Conservation (phyloP, 129 eudicot genomes). For the Lactuca saligna region DNA sequence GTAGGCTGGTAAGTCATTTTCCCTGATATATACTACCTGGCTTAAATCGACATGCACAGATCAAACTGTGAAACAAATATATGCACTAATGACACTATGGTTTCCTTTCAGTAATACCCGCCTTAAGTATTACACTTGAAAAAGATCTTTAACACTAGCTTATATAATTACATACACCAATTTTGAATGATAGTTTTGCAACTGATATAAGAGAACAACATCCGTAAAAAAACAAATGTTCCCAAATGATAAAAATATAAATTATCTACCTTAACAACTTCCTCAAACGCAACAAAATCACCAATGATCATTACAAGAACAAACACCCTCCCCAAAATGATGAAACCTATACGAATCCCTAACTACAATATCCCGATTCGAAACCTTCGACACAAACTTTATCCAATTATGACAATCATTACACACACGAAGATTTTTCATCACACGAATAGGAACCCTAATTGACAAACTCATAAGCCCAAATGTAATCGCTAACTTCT, state of each 20-base stretch:
- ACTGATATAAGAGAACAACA: too few relatives aligned
- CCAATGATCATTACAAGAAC: conserved; percentile 96
- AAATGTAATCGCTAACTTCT: conserved; percentile 77
- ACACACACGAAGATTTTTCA: conserved; percentile 93
- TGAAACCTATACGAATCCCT: conserved; percentile 92
- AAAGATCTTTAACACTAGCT: too few relatives aligned
- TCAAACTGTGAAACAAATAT: too few relatives aligned
- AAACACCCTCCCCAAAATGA: conserved; percentile 75
- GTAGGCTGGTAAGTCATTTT: too few relatives aligned
- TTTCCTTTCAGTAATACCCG: too few relatives aligned
- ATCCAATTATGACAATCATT: conserved; percentile 97
- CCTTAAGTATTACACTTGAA: too few relatives aligned
- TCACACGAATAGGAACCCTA: conserved; percentile 65
- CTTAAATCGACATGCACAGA: too few relatives aligned
- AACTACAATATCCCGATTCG: conserved; percentile 64
- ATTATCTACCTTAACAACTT: conserved; percentile 5
- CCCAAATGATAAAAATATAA: not conserved
- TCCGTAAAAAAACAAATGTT: too few relatives aligned
- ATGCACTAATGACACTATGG: too few relatives aligned
- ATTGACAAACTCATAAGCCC: conserved; percentile 69
- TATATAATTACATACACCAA: too few relatives aligned
- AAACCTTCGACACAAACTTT: conserved; percentile 68
- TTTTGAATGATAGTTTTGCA: too few relatives aligned
- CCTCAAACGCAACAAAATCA: conserved; percentile 27
- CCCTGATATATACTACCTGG: too few relatives aligned